These are phyloP conservation scores for Phytomonas serpens DNA, from an alignment of 208 protist species.

Conservation along the genomic window DNA sequence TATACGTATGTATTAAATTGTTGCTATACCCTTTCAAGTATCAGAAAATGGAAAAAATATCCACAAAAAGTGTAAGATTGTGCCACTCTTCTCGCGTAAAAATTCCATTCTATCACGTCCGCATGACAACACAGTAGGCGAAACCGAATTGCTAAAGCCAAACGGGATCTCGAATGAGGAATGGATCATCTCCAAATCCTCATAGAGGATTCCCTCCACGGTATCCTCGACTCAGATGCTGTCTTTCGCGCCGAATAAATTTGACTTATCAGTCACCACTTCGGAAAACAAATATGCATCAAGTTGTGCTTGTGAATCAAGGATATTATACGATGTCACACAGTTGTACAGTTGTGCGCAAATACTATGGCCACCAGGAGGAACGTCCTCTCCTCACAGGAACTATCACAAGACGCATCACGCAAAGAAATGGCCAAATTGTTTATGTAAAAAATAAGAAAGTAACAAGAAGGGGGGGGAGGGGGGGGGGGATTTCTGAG, in stretches of 20 bases:
- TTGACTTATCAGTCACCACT: constrained; percentile 37
- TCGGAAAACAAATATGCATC: constrained; percentile 86
- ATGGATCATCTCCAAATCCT: constrained; percentile 81
- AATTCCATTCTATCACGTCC: constrained; percentile 14
- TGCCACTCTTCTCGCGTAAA: constrained; percentile 8
- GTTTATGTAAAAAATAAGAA: too few species aligned
- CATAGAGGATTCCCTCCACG: constrained; percentile 44
- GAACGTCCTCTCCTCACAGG: too few species aligned
- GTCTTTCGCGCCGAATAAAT: constrained; percentile 67
- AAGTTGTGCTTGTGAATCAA: too few species aligned
- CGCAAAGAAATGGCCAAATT: too few species aligned
- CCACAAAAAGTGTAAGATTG: too few species aligned
- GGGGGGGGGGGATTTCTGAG: too few species aligned
- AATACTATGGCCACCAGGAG: too few species aligned
- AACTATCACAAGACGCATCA: too few species aligned
- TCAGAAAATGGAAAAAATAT: background rate
- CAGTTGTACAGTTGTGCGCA: too few species aligned
- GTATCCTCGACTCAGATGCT: constrained; percentile 37
- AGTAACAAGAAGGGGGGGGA: too few species aligned
- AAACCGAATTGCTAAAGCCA: constrained; percentile 85
- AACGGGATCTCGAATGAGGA: constrained; percentile 83
- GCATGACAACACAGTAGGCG: constrained; percentile 77
- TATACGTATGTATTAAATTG: constrained; percentile 6
- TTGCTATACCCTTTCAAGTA: background rate
- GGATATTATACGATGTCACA: too few species aligned